Evolutionary conservation across 495 filamentous ascomycete species (phyloP).

Genomic region (Xylaria palmicola): DNA sequence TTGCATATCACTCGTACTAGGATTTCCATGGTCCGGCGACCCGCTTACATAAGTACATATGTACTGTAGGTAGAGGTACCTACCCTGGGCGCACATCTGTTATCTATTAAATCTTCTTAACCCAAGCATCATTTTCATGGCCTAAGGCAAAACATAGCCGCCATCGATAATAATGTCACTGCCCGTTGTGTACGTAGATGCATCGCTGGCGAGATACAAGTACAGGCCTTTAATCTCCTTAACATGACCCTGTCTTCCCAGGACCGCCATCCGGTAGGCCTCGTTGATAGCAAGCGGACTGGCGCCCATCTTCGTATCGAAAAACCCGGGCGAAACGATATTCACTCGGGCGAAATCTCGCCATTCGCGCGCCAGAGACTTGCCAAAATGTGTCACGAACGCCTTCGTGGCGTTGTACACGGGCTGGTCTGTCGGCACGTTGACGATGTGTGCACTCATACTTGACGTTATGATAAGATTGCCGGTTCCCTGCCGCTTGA

Average conservation of each 20-base stretch:
- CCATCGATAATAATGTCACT: slow-evolving; percentile 60
- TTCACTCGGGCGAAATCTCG: slow-evolving; percentile 69
- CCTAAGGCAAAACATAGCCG: slow-evolving; percentile 30
- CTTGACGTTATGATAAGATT: slow-evolving; percentile 54
- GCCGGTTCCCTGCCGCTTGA: slow-evolving; percentile 37
- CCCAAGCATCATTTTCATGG: neutral
- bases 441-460: slow-evolving; percentile 62
- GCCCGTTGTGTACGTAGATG: slow-evolving; percentile 64
- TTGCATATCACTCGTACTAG: neutral
- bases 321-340: slow-evolving; percentile 36
- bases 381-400: slow-evolving; percentile 44
- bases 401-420: slow-evolving; percentile 65
- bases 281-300: slow-evolving; percentile 33
- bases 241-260: slow-evolving; percentile 33
- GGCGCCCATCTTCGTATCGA: slow-evolving; percentile 34
- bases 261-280: slow-evolving; percentile 25
- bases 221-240: slow-evolving; percentile 26
- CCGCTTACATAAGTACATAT: too few species aligned
- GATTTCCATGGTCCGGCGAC: too few species aligned
- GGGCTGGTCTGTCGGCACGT: slow-evolving; percentile 60
- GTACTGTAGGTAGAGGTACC: too few species aligned
- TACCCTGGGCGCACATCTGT: too few species aligned
- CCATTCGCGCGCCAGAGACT: slow-evolving; percentile 68
- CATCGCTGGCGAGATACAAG: slow-evolving; percentile 62
- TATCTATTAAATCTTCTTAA: neutral